Evolutionary conservation across 2,329 filamentous ascomycete genomes (phyloP).

Genomic region (Talaromyces sp.): DNA sequence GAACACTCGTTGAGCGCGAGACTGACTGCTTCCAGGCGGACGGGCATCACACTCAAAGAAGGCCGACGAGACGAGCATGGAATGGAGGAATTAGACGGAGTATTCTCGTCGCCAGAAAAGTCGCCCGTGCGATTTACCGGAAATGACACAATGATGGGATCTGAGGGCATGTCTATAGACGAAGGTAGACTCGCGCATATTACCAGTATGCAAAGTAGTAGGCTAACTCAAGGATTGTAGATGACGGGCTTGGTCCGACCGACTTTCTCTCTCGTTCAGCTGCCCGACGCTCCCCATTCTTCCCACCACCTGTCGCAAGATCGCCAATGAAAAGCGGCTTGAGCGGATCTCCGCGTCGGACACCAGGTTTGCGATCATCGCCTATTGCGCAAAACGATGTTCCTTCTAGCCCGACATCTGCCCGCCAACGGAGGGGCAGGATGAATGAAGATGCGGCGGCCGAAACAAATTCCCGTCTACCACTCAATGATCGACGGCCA

Average conservation of each 20-base stretch:
- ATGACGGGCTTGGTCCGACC: conserved; percentile 40
- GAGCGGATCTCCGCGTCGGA: conserved; percentile 42
- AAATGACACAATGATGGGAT: conserved; percentile 49
- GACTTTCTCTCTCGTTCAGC: conserved; percentile 39
- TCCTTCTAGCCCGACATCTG: conserved; percentile 41
- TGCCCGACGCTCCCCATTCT: conserved; percentile 32
- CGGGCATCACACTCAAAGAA: conserved; percentile 76
- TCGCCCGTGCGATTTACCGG: conserved; percentile 42
- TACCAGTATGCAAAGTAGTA: neutral
- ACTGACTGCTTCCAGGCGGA: conserved; percentile 63
- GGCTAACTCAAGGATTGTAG: conserved; percentile 22
- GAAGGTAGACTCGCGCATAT: conserved; percentile 50
- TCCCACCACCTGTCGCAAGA: conserved; percentile 41
- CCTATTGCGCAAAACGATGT: conserved; percentile 34
- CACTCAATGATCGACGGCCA: conserved; percentile 35
- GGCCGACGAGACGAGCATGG: conserved; percentile 86
- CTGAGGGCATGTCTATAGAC: conserved; percentile 61
- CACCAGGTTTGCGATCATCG: conserved; percentile 42
- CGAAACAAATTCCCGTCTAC: conserved; percentile 29
- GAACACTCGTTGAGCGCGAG: neutral
- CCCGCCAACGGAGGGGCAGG: conserved; percentile 25
- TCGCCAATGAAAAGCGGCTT: conserved; percentile 47
- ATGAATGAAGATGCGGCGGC: conserved; percentile 13
- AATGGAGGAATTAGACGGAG: conserved; percentile 78
- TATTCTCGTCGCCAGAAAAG: conserved; percentile 84